A percentile compares a stretch with the other conserved stretches of the same genome.
Evolutionary conservation across 257 asterid species (phyloP).

Genomic region (Coffea eugenioides): DNA sequence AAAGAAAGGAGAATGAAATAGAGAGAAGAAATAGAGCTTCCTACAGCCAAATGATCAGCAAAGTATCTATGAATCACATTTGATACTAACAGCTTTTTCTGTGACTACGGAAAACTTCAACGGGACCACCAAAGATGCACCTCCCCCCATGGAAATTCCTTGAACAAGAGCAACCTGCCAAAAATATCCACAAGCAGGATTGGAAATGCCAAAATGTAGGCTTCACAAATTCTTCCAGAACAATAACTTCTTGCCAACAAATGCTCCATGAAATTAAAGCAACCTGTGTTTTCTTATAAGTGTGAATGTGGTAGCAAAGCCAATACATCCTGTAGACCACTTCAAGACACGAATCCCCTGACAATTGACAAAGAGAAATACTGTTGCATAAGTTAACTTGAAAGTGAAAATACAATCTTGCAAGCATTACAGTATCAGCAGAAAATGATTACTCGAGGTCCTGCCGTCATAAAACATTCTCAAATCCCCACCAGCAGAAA

Average conservation of each 20-base stretch:
- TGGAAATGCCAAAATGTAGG: constrained; percentile 1
- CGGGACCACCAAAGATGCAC: constrained; percentile 91
- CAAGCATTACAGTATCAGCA: constrained; percentile 3
- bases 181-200: constrained; percentile 3
- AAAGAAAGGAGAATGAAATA: background rate
- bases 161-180: constrained; percentile 82
- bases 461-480: constrained; percentile 87
- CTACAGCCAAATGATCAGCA: background rate
- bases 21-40: background rate
- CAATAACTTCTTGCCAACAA: background rate
- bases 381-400: constrained; percentile 9
- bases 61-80: background rate
- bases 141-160: constrained; percentile 98
- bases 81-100: constrained; percentile 73
- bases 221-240: background rate
- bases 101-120: constrained; percentile 91
- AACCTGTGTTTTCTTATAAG: constrained; percentile 78
- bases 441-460: constrained; percentile 46
- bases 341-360: constrained; percentile 84
- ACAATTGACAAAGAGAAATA: constrained; percentile 34
- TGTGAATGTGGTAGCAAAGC: constrained; percentile 95
- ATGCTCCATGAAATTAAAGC: background rate
- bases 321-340: constrained; percentile 93
- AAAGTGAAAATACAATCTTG: constrained; percentile 10
- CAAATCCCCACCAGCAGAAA: constrained; percentile 95